These are phyloP conservation scores for Sclerotinia trifoliorum DNA, from an alignment of 2,329 filamentous ascomycete genomes.

Conservation along the genomic window DNA sequence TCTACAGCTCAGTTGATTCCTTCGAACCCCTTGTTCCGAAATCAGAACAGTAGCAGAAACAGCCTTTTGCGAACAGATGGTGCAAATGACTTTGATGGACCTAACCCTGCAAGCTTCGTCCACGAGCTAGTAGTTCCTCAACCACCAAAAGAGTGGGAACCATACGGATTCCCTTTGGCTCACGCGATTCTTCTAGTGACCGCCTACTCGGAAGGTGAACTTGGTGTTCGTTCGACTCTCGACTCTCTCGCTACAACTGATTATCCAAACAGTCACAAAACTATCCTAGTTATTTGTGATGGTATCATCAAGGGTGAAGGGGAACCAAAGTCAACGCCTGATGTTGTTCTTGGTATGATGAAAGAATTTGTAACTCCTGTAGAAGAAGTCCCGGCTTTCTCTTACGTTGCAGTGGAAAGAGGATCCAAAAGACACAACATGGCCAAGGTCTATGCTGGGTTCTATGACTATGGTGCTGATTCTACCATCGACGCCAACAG, in stretches of 20 bases:
- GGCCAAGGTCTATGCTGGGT: conserved; percentile 97
- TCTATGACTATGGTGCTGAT: conserved; percentile 90
- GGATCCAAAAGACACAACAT: conserved; percentile 99
- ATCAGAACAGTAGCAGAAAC: conserved; percentile 59
- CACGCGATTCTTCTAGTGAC: conserved; percentile 94
- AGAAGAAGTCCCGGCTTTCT: conserved; percentile 84
- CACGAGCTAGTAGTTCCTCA: conserved; percentile 95
- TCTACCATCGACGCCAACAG: conserved; percentile 79
- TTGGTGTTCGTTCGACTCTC: conserved; percentile 87
- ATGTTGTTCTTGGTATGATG: conserved; percentile 90
- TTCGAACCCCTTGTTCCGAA: conserved; percentile 69
- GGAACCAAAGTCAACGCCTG: conserved; percentile 81
- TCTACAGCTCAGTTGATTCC: conserved; percentile 71
- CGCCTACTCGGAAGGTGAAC: conserved; percentile 92
- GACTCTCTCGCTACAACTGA: conserved; percentile 97
- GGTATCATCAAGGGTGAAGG: conserved; percentile 96
- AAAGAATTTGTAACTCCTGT: conserved; percentile 79
- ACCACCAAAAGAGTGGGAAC: conserved; percentile 94
- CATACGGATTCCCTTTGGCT: conserved; percentile 90
- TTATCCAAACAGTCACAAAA: conserved; percentile 98
- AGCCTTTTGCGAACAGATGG: conserved; percentile 64
- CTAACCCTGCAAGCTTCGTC: conserved; percentile 89
- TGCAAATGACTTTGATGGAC: conserved; percentile 62
- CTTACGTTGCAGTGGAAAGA: conserved; percentile 93
- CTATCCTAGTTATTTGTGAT: conserved; percentile 93